These are phyloP conservation scores for Benincasa hispida DNA, from an alignment of 306 rosid genomes.

Conservation along the genomic window DNA sequence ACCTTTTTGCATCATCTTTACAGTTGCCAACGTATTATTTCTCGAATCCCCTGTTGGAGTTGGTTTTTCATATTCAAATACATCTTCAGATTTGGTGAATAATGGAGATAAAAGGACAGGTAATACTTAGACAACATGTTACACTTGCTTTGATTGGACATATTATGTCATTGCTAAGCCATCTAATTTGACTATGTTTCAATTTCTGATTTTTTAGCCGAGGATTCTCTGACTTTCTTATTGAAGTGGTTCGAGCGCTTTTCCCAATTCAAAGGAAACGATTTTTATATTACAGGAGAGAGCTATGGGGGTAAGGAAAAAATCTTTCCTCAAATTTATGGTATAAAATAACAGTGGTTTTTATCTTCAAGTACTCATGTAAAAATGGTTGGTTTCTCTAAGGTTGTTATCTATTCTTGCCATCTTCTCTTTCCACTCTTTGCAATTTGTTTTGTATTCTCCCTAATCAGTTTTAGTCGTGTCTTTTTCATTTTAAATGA, in stretches of 20 bases:
- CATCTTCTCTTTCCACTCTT: not conserved
- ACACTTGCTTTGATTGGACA: slow-evolving; percentile 3
- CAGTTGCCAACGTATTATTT: slow-evolving; percentile 81
- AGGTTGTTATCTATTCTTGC: not conserved
- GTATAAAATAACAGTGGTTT: not conserved
- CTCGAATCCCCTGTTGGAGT: slow-evolving; percentile 88
- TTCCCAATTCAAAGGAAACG: slow-evolving; percentile 56
- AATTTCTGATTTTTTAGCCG: slow-evolving; percentile 31
- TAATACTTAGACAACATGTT: slow-evolving; percentile 10
- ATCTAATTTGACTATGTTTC: slow-evolving; percentile 8
- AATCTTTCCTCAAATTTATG: not conserved
- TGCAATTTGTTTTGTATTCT: not conserved
- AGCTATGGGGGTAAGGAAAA: slow-evolving; percentile 69
- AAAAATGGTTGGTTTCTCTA: not conserved
- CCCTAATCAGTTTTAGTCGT: not conserved
- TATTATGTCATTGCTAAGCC: not conserved
- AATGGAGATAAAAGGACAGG: slow-evolving; percentile 80
- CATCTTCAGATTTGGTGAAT: slow-evolving; percentile 40
- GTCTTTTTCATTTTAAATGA: not conserved
- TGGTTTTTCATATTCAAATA: slow-evolving; percentile 88
- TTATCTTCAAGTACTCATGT: not conserved
- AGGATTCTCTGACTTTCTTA: slow-evolving; percentile 50
- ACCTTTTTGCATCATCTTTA: slow-evolving; percentile 5
- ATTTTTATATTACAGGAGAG: slow-evolving; percentile 67
- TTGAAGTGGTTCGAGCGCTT: slow-evolving; percentile 77